Conservation (phyloP, 441 rosid genomes). For the Theobroma grandiflorum region DNA sequence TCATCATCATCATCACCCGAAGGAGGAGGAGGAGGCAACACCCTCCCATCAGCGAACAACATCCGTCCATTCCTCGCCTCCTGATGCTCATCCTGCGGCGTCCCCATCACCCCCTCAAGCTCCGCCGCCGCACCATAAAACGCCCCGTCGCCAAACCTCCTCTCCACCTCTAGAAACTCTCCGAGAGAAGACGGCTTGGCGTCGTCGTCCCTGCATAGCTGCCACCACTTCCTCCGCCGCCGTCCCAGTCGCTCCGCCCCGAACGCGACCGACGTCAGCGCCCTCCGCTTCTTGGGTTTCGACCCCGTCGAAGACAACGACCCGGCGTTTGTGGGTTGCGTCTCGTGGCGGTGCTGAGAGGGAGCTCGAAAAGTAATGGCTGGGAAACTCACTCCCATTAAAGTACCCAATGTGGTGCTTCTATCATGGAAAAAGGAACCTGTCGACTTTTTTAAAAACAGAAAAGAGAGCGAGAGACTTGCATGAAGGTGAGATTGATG, state of each 20-base stretch:
- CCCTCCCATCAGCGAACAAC: conserved; percentile 80
- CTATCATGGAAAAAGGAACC: conserved; percentile 94
- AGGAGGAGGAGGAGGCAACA: conserved; percentile 66
- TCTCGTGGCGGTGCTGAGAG: conserved; percentile 48
- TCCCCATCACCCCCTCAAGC: conserved; percentile 56
- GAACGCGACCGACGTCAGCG: conserved; percentile 30
- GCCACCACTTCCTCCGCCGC: conserved; percentile 79
- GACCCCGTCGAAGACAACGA: conserved; percentile 31
- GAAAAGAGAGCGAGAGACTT: background rate
- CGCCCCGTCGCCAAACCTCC: conserved; percentile 76
- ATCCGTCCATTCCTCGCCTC: conserved; percentile 46
- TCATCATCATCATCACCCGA: conserved; percentile 29
- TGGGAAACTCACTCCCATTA: conserved; percentile 85
- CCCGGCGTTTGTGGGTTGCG: conserved; percentile 27
- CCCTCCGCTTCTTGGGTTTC: conserved; percentile 38
- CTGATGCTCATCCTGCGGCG: conserved; percentile 28
- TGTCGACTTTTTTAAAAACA: conserved; percentile 59
- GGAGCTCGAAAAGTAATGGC: conserved; percentile 61
- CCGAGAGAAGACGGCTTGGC: conserved; percentile 75
- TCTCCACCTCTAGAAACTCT: conserved; percentile 84
- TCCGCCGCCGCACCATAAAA: conserved; percentile 58
- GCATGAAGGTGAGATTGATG: background rate
- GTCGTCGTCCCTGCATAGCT: conserved; percentile 70
- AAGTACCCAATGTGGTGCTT: conserved; percentile 89
- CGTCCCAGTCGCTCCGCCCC: conserved; percentile 50